Conservation (phyloP, 2,329 filamentous ascomycete species). For the Trichoderma afroharzianum region DNA sequence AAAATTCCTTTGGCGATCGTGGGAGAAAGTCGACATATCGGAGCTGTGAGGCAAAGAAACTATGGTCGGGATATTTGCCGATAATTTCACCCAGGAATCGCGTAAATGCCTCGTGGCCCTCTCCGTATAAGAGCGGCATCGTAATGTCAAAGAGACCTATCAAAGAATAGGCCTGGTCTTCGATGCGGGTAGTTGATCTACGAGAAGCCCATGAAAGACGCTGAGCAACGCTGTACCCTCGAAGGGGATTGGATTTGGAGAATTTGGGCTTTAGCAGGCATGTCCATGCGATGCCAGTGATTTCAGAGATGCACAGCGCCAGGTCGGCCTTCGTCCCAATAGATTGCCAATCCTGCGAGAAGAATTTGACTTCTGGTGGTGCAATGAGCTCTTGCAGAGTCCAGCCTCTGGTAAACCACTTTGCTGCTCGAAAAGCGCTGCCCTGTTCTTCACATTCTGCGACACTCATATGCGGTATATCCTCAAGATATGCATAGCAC, state of each 20-base stretch:
- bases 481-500: background rate
- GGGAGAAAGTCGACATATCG: slow-evolving; percentile 8
- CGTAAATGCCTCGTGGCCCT: slow-evolving; percentile 17
- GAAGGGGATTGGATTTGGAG: slow-evolving; percentile 12
- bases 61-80: background rate
- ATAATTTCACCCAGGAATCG: slow-evolving; percentile 1
- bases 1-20: slow-evolving; percentile 3
- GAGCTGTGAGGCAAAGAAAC: slow-evolving; percentile 5
- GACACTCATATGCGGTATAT: background rate
- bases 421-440: background rate
- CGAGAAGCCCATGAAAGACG: slow-evolving; percentile 29
- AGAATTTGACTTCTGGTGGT: slow-evolving; percentile 17
- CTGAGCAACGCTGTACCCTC: slow-evolving; percentile 19
- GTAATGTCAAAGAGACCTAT: slow-evolving; percentile 20
- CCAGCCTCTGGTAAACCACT: slow-evolving; percentile 27
- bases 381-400: slow-evolving; percentile 27
- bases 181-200: slow-evolving; percentile 23
- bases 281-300: slow-evolving; percentile 4
- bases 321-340: slow-evolving; percentile 1
- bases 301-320: slow-evolving; percentile 7
- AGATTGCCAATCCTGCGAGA: slow-evolving; percentile 8
- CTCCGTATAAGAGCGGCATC: slow-evolving; percentile 22
- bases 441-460: background rate
- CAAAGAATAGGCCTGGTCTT: slow-evolving; percentile 23
- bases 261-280: background rate